phyloP scores from a whole-genome alignment of 169 alveolate genomes.

The Plasmodium vivax region DNA sequence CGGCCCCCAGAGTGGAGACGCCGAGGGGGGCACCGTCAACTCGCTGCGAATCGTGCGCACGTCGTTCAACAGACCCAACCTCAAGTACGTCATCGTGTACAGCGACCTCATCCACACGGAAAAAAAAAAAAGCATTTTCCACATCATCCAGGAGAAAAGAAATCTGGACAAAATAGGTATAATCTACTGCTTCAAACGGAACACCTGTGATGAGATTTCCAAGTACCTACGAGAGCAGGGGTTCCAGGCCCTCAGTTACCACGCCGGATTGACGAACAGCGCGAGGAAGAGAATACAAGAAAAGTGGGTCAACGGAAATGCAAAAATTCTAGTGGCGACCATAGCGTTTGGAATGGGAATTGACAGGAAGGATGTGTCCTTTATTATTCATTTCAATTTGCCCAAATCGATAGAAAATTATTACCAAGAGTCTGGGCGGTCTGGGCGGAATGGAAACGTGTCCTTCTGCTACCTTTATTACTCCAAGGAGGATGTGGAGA shows the following conservation, averaged over 20 bases:
- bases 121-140: conserved; percentile 63
- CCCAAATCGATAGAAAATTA: conserved; percentile 95
- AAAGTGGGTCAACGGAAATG: conserved; percentile 93
- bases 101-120: conserved; percentile 78
- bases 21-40: conserved; percentile 79
- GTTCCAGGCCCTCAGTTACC: conserved; percentile 87
- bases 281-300: conserved; percentile 86
- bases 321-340: conserved; percentile 97
- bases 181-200: conserved; percentile 94
- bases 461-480: conserved; percentile 87
- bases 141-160: conserved; percentile 75
- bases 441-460: conserved; percentile 97
- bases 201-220: conserved; percentile 95
- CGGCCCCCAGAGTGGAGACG: not conserved
- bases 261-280: conserved; percentile 86
- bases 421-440: conserved; percentile 98
- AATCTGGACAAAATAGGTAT: conserved; percentile 82
- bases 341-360: conserved; percentile 99
- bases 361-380: conserved; percentile 97
- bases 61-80: conserved; percentile 78
- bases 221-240: conserved; percentile 87
- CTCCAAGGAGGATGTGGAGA: conserved; percentile 80
- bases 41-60: conserved; percentile 77
- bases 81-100: conserved; percentile 84
- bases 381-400: conserved; percentile 96